Evolutionary conservation across 139 green algal genomes (phyloP), one percentile per base, ranked within the genome.

Genomic region (Chlamydomonas sp.): DNA sequence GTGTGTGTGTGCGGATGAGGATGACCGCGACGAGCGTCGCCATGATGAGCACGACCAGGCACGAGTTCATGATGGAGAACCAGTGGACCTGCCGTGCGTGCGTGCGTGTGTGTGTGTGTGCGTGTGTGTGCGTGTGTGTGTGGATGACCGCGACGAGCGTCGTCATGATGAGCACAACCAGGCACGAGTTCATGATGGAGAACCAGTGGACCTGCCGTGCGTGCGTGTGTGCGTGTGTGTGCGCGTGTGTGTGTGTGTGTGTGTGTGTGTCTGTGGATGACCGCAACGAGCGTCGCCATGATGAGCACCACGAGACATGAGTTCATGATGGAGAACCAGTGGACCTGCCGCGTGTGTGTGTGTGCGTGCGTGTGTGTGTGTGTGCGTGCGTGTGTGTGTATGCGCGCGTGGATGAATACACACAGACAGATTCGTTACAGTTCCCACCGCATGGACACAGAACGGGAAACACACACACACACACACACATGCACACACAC

Each of bases 251-350:
- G 13, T 54, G 43, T 13, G 43, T 54, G 16, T 54, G 43, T 54
- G 13, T 54, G 43, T 13, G 43, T 54, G 13, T 54, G 43, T 54
- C 20, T 83, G 60, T 96, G 83, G 74, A 97, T 96, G 77, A 92
- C 87, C 61, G 84, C 90, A 57, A 96, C 90, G 5, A 97, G 87
- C 54, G 76, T 84, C 30, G 86, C 87, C 88, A 98, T 96, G 58
- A 97, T 91, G 67, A 96, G 64, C 61, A 97, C 88, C 33, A 98
- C 90, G 76, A 97, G 87, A 61, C 96, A 63, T n/a, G 72, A 88
- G 87, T 98, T 98, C 26, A 97, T 71, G 80, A 98, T 97, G 75
- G 77, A 89, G 82, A 97, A 97, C 93, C 93, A 98, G 84, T 98
- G 93, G 35, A 73, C 86, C 78, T 91, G 83, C 26, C 20, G 20